Evolutionary conservation across 352 stramenopile species (phyloP).

Genomic region (Globisporangium solare): DNA sequence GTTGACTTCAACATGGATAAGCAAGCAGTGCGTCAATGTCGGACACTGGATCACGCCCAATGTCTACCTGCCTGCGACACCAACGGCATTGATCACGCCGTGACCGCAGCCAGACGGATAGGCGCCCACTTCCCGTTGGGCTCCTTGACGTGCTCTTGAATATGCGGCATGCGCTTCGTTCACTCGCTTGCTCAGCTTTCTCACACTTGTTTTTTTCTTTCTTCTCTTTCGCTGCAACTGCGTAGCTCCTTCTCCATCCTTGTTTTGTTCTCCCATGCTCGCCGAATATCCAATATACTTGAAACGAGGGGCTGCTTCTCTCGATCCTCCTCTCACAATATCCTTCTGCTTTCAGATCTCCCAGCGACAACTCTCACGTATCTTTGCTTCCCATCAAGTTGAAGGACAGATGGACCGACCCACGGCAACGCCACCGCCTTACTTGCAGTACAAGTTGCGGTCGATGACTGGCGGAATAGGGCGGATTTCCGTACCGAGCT

Average conservation of each 20-base stretch:
- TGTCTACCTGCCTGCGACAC: no score
- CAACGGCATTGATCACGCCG: neutral
- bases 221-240: neutral
- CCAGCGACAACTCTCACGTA: neutral
- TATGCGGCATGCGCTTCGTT: neutral
- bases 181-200: neutral
- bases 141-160: no score
- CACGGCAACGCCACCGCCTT: slow-evolving; percentile 14
- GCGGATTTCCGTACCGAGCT: slow-evolving; percentile 99
- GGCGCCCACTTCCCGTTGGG: no score
- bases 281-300: neutral
- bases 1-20: no score
- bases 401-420: neutral
- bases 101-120: neutral
- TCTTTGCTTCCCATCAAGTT: neutral
- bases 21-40: no score
- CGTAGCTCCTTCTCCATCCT: neutral
- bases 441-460: slow-evolving; percentile 97
- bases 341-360: neutral
- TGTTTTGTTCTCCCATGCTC: neutral
- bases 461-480: slow-evolving; percentile 98
- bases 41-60: no score
- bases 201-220: neutral
- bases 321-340: neutral
- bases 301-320: neutral